A percentile compares a stretch with the other conserved stretches of the same genome.
phyloP scores from a whole-genome alignment of 257 asterid species.

The Salvia miltiorrhiza region DNA sequence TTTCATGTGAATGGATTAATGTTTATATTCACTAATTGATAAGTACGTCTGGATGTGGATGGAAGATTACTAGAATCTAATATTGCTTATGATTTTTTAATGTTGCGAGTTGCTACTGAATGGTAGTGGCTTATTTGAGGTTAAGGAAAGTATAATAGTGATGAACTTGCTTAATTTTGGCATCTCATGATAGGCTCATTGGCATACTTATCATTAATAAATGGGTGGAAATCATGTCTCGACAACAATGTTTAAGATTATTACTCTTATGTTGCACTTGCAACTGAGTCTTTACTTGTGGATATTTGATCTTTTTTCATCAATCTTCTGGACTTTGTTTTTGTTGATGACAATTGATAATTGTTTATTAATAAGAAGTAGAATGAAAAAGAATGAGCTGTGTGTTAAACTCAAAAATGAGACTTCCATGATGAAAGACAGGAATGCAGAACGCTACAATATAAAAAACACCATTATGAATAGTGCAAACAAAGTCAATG shows the following conservation, averaged over 20 bases:
- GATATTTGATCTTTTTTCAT: background rate
- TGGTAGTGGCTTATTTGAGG: background rate
- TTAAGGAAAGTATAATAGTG: too few relatives aligned
- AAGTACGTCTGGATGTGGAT: background rate
- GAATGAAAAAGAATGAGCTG: background rate
- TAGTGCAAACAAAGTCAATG: background rate
- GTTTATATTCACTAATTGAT: too few relatives aligned
- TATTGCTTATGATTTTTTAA: background rate
- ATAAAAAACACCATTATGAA: background rate
- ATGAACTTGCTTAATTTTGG: too few relatives aligned
- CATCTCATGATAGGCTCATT: too few relatives aligned
- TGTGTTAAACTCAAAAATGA: background rate
- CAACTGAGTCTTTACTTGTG: background rate
- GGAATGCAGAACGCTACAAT: background rate
- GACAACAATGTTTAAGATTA: too few relatives aligned
- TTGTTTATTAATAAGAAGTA: background rate
- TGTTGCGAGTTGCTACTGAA: background rate
- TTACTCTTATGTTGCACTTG: background rate
- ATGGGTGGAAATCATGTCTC: too few relatives aligned
- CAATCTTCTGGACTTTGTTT: background rate
- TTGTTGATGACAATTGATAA: background rate
- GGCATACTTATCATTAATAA: too few relatives aligned
- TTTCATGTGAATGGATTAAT: too few relatives aligned
- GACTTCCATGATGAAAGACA: background rate
- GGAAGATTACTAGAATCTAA: constrained; percentile 1